These are phyloP conservation scores for Iris macrosiphon DNA, from an alignment of 106 monocot genomes.

Conservation along the genomic window DNA sequence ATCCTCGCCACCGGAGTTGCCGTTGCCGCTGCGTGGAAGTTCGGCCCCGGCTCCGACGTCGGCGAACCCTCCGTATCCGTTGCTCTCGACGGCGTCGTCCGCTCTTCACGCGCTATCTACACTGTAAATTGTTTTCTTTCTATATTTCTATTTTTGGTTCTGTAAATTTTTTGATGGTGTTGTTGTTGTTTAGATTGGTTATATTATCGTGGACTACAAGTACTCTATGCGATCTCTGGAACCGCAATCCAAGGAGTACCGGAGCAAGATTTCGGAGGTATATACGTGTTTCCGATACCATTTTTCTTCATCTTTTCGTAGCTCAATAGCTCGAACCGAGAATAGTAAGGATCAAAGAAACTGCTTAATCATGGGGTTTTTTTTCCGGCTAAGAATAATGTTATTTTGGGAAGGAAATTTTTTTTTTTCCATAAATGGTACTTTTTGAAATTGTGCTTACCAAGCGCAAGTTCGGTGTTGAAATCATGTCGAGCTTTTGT, in stretches of 20 bases:
- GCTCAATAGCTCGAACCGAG: too few species aligned
- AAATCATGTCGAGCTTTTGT: too few species aligned
- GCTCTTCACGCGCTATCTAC: constrained; percentile 72
- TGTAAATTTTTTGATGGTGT: background rate
- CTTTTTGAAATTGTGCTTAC: background rate
- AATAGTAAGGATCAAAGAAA: background rate
- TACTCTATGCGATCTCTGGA: constrained; percentile 49
- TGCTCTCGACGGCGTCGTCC: constrained; percentile 41
- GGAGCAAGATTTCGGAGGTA: constrained; percentile 61
- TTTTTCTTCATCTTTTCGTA: background rate
- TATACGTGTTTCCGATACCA: background rate
- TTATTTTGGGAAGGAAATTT: background rate
- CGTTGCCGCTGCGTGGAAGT: constrained; percentile 21
- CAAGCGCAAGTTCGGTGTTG: too few species aligned
- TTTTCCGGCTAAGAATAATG: background rate
- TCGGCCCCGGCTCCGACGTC: constrained; percentile 13
- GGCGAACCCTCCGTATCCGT: constrained; percentile 12
- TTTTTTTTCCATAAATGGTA: background rate
- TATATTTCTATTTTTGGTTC: background rate
- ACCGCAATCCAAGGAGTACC: constrained; percentile 35
- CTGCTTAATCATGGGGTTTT: background rate
- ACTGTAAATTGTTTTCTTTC: constrained; percentile 22
- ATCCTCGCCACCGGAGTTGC: constrained; percentile 39
- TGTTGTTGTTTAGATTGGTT: constrained; percentile 42
- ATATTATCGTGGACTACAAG: constrained; percentile 68